Conservation (phyloP, 2,329 filamentous ascomycete genomes). For the Pseudogymnoascus sp. region DNA sequence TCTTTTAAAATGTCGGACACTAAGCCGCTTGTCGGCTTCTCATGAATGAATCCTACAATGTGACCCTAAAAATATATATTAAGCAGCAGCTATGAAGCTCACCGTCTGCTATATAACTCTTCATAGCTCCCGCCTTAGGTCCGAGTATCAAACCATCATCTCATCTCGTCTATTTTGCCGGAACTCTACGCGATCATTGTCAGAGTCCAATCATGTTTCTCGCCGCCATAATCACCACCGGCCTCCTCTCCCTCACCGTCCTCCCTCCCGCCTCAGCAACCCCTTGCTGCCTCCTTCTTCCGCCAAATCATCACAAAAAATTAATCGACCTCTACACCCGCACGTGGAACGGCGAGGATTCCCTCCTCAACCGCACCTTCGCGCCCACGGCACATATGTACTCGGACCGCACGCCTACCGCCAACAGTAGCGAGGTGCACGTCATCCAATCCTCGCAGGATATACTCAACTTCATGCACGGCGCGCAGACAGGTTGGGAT, state of each 20-base stretch:
- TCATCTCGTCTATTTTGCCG: background rate
- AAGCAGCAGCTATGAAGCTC: background rate
- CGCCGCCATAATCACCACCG: background rate
- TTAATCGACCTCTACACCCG: background rate
- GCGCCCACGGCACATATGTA: background rate
- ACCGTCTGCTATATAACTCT: background rate
- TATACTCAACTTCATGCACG: background rate
- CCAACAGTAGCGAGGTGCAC: background rate
- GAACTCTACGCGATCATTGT: background rate
- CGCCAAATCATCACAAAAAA: background rate
- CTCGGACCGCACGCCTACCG: background rate
- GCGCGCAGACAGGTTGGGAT: background rate
- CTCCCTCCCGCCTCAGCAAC: background rate
- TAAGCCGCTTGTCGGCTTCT: no score
- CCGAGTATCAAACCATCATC: background rate
- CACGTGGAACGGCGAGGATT: background rate
- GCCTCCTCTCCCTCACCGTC: background rate
- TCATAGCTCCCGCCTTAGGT: background rate
- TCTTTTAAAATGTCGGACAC: background rate
- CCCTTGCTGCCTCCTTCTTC: background rate
- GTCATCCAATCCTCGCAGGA: background rate
- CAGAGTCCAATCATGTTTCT: background rate
- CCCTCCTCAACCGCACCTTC: background rate
- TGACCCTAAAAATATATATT: no score
- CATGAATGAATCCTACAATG: no score